Evolutionary conservation across 1,284 basidiomycete species (phyloP).

Genomic region (Waitea zeae): DNA sequence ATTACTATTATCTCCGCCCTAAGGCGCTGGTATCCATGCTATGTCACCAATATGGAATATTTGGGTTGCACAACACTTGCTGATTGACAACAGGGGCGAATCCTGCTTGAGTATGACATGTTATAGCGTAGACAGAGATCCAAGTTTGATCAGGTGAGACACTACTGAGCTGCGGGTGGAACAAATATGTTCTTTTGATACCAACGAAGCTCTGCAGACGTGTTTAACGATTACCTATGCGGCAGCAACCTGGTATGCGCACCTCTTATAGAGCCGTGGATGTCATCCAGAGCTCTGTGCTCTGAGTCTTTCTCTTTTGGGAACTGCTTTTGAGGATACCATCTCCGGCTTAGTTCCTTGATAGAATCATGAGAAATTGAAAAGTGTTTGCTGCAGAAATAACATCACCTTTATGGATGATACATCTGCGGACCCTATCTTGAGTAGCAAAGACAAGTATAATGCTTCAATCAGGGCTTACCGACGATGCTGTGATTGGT

Average conservation of each 20-base stretch:
- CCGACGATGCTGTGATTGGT: conserved; percentile 33
- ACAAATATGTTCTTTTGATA: conserved; percentile 42
- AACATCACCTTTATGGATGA: conserved; percentile 68
- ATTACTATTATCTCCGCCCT: too few relatives aligned
- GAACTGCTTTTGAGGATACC: conserved; percentile 29
- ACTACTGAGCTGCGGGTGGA: too few relatives aligned
- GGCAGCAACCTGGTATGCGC: conserved; percentile 2
- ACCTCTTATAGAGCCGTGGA: conserved; percentile 60
- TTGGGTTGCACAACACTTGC: too few relatives aligned
- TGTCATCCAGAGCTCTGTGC: conserved; percentile 73
- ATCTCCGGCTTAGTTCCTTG: conserved; percentile 58
- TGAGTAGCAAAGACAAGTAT: conserved; percentile 1
- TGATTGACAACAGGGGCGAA: too few relatives aligned
- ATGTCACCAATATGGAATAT: too few relatives aligned
- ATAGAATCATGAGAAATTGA: conserved; percentile 1
- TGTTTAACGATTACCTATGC: conserved; percentile 2
- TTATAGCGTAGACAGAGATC: too few relatives aligned
- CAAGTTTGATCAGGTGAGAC: too few relatives aligned
- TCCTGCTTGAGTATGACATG: too few relatives aligned
- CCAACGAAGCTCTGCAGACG: conserved; percentile 35
- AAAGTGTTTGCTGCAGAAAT: not conserved
- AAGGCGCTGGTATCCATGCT: too few relatives aligned
- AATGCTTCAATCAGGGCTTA: conserved; percentile 13
- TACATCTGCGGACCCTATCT: conserved; percentile 45
- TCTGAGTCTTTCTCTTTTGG: conserved; percentile 17